Evolutionary conservation across 345 rosid genomes (phyloP).

Genomic region (Populus alba): DNA sequence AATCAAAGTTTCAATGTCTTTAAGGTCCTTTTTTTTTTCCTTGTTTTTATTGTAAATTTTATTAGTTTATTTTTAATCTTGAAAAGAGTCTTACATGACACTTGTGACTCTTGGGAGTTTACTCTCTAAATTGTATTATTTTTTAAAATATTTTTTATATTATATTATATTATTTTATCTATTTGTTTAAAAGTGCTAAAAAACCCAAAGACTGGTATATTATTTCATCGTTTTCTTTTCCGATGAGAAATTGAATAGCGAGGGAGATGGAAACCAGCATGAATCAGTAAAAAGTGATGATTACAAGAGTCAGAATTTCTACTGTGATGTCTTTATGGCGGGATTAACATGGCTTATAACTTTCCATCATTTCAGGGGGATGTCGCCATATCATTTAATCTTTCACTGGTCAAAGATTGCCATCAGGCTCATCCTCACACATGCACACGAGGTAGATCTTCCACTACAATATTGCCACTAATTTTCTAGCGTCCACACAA

Average conservation of each 20-base stretch:
- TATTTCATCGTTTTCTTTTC: not conserved
- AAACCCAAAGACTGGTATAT: too few relatives aligned
- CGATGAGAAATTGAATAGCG: not conserved
- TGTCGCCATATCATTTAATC: conserved; percentile 10
- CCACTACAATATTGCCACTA: not conserved
- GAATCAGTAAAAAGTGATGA: not conserved
- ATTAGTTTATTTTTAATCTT: too few relatives aligned
- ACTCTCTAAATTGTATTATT: too few relatives aligned
- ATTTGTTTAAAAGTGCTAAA: too few relatives aligned
- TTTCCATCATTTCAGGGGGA: conserved; percentile 35
- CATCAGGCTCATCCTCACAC: conserved; percentile 1
- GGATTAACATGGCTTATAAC: not conserved
- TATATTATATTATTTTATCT: too few relatives aligned
- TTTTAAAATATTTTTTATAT: accelerated
- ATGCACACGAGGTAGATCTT: conserved; percentile 17
- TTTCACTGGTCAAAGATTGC: conserved; percentile 8
- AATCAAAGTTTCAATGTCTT: too few relatives aligned
- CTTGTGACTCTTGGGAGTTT: too few relatives aligned
- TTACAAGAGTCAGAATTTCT: not conserved
- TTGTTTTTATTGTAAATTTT: too few relatives aligned
- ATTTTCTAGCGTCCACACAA: conserved; percentile 23
- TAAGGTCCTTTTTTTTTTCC: accelerated
- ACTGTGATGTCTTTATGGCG: not conserved
- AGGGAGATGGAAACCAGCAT: not conserved
- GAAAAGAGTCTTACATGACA: too few relatives aligned